A percentile compares a stretch with the other conserved stretches of the same genome.
These are phyloP conservation scores for Casuarina glauca DNA, from an alignment of 306 rosid genomes.

Conservation along the genomic window DNA sequence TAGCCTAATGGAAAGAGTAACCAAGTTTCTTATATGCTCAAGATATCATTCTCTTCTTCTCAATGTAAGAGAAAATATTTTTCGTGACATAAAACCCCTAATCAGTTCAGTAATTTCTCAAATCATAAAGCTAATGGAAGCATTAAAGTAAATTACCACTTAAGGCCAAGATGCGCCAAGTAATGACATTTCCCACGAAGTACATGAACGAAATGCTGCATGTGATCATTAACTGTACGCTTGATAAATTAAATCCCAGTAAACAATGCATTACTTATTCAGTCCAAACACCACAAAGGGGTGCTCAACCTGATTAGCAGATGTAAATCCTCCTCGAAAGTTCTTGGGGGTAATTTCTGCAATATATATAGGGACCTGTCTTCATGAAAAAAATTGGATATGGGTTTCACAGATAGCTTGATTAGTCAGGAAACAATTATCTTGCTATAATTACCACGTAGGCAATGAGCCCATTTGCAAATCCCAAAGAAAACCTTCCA, in stretches of 20 bases:
- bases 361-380: constrained; percentile 68
- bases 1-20: too few relatives aligned
- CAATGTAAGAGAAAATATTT: too few relatives aligned
- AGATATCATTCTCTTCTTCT: too few relatives aligned
- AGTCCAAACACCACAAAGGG: background rate
- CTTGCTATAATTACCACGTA: constrained; percentile 50
- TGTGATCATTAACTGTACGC: constrained; percentile 59
- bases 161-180: constrained; percentile 56
- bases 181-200: constrained; percentile 54
- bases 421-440: background rate
- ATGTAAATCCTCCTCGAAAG: constrained; percentile 65
- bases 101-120: too few relatives aligned
- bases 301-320: constrained; percentile 58
- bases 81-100: too few relatives aligned
- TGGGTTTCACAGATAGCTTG: background rate
- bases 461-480: constrained; percentile 76
- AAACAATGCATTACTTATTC: constrained; percentile 18
- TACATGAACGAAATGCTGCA: constrained; percentile 61
- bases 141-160: constrained; percentile 33
- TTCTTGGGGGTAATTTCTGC: constrained; percentile 77
- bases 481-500: constrained; percentile 78
- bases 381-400: constrained; percentile 12
- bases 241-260: background rate
- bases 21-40: too few relatives aligned
- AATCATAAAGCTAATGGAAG: too few relatives aligned